Conservation (phyloP, 2,329 filamentous ascomycete genomes). For the Nemania serpens region DNA sequence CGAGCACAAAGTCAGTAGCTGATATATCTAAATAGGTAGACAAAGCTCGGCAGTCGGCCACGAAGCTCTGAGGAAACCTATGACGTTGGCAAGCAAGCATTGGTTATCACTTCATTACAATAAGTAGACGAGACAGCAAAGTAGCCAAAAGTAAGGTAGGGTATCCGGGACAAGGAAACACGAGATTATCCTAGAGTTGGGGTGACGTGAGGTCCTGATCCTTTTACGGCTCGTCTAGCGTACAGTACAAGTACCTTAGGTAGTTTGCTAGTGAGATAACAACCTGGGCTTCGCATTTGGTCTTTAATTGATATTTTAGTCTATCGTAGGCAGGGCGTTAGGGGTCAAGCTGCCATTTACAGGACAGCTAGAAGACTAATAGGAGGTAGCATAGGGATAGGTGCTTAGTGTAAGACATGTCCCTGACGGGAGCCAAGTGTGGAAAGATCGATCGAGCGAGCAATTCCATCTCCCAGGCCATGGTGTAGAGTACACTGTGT, state of each 20-base stretch:
- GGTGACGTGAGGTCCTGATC: background rate
- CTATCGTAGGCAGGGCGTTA: too few relatives aligned
- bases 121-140: background rate
- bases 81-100: background rate
- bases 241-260: background rate
- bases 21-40: too few relatives aligned
- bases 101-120: background rate
- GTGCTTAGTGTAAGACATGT: too few relatives aligned
- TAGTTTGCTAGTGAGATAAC: too few relatives aligned
- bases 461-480: conserved; percentile 12
- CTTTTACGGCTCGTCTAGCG: too few relatives aligned
- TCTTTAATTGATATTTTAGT: too few relatives aligned
- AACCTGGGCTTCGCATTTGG: too few relatives aligned
- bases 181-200: background rate
- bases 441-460: conserved; percentile 15
- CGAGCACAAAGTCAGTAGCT: background rate
- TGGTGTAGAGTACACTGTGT: background rate
- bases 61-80: background rate
- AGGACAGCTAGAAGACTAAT: too few relatives aligned
- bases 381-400: too few relatives aligned
- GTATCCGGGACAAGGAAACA: background rate
- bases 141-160: too few relatives aligned
- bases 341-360: too few relatives aligned
- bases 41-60: background rate
- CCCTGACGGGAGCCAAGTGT: background rate